Evolutionary conservation across 73 alveolate genomes (phyloP).

Genomic region (Tetrahymena malaccensis): DNA sequence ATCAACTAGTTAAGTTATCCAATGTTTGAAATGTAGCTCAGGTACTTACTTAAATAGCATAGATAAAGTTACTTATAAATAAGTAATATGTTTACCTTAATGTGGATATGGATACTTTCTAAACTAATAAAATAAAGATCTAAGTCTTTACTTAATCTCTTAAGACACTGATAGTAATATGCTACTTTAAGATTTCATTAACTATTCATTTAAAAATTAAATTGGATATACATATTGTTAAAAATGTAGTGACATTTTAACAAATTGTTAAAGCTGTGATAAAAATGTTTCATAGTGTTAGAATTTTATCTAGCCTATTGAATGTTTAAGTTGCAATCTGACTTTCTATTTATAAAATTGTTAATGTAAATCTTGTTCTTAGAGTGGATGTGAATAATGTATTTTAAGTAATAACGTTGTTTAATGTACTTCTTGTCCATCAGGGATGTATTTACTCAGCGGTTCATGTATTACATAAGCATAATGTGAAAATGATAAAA

Average conservation of each 20-base stretch:
- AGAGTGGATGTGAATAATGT: not conserved
- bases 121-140: not conserved
- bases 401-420: not conserved
- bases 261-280: not conserved
- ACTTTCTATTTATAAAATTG: not conserved
- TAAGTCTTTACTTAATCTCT: not conserved
- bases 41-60: not conserved
- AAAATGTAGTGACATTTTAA: not conserved
- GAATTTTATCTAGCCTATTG: too few species aligned
- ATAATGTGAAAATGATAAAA: not conserved
- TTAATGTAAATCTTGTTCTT: not conserved
- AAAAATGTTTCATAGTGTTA: not conserved
- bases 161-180: not conserved
- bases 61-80: not conserved
- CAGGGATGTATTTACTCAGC: not conserved
- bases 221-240: not conserved
- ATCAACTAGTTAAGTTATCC: not conserved
- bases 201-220: not conserved
- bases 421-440: not conserved
- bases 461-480: not conserved
- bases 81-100: not conserved
- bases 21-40: not conserved
- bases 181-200: not conserved
- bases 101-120: not conserved
- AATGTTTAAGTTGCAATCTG: not conserved